phyloP scores from a whole-genome alignment of 2,329 filamentous ascomycete species.

The Microdochium trichocladiopsis region DNA sequence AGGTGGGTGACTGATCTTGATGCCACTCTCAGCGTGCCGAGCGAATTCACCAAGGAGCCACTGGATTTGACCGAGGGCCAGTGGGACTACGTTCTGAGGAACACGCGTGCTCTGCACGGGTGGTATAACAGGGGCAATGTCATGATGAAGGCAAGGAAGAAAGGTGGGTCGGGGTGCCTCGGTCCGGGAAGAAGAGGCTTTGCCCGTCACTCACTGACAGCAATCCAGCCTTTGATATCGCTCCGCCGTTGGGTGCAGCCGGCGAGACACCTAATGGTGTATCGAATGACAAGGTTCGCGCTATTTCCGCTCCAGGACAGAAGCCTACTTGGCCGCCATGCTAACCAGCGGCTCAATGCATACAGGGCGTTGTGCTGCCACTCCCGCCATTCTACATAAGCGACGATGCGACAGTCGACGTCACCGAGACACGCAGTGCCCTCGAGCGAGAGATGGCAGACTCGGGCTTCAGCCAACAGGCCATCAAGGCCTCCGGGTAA shows the following conservation, averaged over 20 bases:
- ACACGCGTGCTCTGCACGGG: not conserved
- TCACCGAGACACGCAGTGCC: not conserved
- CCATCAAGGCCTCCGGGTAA: not conserved
- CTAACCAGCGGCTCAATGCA: not conserved
- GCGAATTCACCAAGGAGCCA: not conserved
- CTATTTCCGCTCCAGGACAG: not conserved
- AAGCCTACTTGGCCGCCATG: not conserved
- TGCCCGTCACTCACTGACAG: not conserved
- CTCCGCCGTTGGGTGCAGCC: not conserved
- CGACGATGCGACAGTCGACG: not conserved
- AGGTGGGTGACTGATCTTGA: no score
- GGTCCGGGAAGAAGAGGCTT: not conserved
- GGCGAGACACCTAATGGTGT: not conserved
- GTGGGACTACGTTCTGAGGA: not conserved
- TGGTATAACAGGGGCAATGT: not conserved
- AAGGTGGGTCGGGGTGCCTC: not conserved
- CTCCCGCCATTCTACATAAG: not conserved
- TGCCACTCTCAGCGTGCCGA: not conserved
- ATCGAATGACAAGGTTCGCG: not conserved
- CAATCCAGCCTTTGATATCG: not conserved
- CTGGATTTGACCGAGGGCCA: not conserved
- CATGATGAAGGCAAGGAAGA: not conserved
- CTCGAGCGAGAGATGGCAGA: not conserved
- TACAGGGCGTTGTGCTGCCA: not conserved
- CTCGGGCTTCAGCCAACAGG: not conserved